These are phyloP conservation scores for Ophiosphaerella narmari DNA, from an alignment of 2,329 filamentous ascomycete genomes.

Conservation along the genomic window DNA sequence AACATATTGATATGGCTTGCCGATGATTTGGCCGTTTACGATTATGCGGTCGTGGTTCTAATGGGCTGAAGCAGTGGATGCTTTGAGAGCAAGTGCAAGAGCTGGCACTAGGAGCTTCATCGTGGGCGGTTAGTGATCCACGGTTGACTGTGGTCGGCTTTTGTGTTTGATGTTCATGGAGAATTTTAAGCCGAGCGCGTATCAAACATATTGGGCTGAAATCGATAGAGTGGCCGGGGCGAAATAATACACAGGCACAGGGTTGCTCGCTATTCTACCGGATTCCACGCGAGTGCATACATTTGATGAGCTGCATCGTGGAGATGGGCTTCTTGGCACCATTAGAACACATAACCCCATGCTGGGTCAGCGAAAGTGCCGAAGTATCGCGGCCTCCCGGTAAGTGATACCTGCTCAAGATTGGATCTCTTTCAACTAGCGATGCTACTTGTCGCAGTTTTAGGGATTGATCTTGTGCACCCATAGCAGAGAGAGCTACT, in stretches of 20 bases:
- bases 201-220: neutral
- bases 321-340: neutral
- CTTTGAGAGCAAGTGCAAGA: slow-evolving; percentile 3
- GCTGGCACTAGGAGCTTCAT: slow-evolving; percentile 3
- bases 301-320: neutral
- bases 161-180: neutral
- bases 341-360: too few relatives aligned
- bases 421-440: slow-evolving; percentile 3
- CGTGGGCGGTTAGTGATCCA: neutral
- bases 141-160: neutral
- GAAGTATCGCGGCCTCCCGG: too few relatives aligned
- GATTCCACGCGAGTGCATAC: neutral
- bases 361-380: too few relatives aligned
- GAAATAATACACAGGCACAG: neutral
- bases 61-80: slow-evolving; percentile 16
- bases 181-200: neutral
- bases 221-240: neutral
- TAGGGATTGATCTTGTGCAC: slow-evolving; percentile 64
- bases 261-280: neutral
- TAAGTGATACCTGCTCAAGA: neutral
- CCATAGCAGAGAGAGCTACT: slow-evolving; percentile 67
- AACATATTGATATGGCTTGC: slow-evolving; percentile 29
- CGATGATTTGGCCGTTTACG: slow-evolving; percentile 29
- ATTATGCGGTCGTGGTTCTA: slow-evolving; percentile 37
- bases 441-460: neutral